Evolutionary conservation across 2,329 filamentous ascomycete genomes (phyloP).

Genomic region (Curvularia verruculosa): DNA sequence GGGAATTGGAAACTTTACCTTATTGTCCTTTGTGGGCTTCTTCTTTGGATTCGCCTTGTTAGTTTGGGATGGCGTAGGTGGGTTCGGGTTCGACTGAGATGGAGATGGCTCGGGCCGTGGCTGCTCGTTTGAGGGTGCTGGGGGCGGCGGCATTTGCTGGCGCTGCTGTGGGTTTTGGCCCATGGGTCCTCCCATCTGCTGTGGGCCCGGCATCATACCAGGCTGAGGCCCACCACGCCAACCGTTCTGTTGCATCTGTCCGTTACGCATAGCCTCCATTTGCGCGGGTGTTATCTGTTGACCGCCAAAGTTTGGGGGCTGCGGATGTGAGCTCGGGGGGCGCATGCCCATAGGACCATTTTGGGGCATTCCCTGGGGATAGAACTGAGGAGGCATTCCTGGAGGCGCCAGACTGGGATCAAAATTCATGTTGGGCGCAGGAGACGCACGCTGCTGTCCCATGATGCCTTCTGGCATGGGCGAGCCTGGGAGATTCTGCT

Average conservation of each 20-base stretch:
- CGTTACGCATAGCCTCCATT: slow-evolving; percentile 53
- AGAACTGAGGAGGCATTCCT: slow-evolving; percentile 50
- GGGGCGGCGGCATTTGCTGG: slow-evolving; percentile 61
- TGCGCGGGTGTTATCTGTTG: slow-evolving; percentile 67
- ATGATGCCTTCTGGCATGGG: slow-evolving; percentile 73
- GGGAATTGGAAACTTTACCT: slow-evolving; percentile 61
- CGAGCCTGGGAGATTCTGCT: slow-evolving; percentile 68
- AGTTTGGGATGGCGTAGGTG: slow-evolving; percentile 75
- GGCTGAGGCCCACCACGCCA: slow-evolving; percentile 47
- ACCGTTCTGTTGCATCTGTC: slow-evolving; percentile 47
- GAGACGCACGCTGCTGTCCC: slow-evolving; percentile 66
- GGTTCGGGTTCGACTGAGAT: slow-evolving; percentile 58
- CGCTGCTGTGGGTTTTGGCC: slow-evolving; percentile 73
- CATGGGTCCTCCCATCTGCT: slow-evolving; percentile 59
- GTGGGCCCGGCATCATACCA: slow-evolving; percentile 64
- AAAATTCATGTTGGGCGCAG: slow-evolving; percentile 61
- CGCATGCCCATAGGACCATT: slow-evolving; percentile 60
- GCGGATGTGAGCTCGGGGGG: slow-evolving; percentile 54
- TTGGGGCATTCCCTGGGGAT: slow-evolving; percentile 38
- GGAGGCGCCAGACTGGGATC: slow-evolving; percentile 58
- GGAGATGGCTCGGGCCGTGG: slow-evolving; percentile 56
- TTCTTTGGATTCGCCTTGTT: slow-evolving; percentile 80
- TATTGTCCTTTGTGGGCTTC: slow-evolving; percentile 71
- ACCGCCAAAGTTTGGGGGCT: slow-evolving; percentile 62
- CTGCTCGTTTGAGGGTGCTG: slow-evolving; percentile 51